Conservation (phyloP, 176 grass and related monocot genomes). For the Coix lacrymajobi region DNA sequence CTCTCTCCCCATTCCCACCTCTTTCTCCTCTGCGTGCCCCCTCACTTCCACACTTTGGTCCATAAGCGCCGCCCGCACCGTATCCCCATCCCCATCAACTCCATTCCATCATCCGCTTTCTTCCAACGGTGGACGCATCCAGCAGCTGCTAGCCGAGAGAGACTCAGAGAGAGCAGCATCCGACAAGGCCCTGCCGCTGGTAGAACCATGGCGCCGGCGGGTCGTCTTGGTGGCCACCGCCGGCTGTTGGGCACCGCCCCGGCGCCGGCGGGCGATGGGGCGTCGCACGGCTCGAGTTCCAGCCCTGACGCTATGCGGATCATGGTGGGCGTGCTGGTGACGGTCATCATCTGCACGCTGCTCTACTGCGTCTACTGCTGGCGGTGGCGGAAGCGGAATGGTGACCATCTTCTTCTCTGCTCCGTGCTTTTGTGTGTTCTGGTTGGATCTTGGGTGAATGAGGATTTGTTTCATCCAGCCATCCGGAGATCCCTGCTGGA, state of each 20-base stretch:
- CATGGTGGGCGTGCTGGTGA: constrained; percentile 66
- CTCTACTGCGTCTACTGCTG: constrained; percentile 94
- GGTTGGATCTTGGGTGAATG: neutral
- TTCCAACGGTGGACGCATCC: neutral
- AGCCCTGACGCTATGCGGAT: constrained; percentile 45
- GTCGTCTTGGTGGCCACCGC: neutral
- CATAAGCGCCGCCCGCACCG: neutral
- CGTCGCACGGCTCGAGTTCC: constrained; percentile 16
- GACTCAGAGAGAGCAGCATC: neutral
- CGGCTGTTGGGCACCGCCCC: constrained; percentile 3
- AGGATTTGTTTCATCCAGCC: constrained; percentile 21
- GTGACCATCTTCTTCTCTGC: neutral
- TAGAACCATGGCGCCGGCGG: neutral
- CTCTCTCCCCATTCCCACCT: neutral
- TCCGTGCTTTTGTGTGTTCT: neutral
- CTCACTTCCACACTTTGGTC: too few species aligned
- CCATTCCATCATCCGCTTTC: neutral
- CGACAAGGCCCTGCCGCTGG: neutral
- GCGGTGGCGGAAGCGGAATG: constrained; percentile 91
- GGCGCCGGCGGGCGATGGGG: neutral
- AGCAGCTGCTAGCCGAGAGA: neutral
- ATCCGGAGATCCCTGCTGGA: constrained; percentile 53
- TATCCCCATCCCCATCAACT: neutral
- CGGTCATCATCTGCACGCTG: constrained; percentile 55
- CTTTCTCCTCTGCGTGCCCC: too few species aligned